phyloP scores from a whole-genome alignment of 805 yeast species.

The Teunomyces aglyptinius region DNA sequence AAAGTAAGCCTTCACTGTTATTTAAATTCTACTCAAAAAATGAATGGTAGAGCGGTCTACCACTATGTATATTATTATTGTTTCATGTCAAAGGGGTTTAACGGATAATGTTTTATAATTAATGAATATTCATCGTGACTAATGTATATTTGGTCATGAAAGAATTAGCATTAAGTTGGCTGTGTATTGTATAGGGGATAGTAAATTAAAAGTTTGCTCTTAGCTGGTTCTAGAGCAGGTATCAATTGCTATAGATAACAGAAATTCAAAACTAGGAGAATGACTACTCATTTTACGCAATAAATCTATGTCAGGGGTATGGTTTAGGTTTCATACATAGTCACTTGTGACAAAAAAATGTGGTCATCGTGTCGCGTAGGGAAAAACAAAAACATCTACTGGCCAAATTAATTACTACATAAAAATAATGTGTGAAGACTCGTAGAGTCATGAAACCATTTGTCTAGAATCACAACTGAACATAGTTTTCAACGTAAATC shows the following conservation, averaged over 20 bases:
- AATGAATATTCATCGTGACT: conserved; percentile 4
- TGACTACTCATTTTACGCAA: not conserved
- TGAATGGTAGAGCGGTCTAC: not conserved
- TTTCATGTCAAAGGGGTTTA: conserved; percentile 1
- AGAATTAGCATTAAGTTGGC: not conserved
- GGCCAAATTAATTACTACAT: not conserved
- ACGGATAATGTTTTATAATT: conserved; percentile 3
- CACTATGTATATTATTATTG: conserved; percentile 3
- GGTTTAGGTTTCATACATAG: not conserved
- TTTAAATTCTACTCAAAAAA: not conserved
- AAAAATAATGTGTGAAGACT: conserved; percentile 5
- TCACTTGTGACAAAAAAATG: not conserved
- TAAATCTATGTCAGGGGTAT: not conserved
- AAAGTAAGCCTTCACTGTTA: conserved; percentile 12
- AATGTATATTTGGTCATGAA: not conserved
- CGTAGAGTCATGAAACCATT: conserved; percentile 12
- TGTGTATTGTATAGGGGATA: not conserved
- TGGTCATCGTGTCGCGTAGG: not conserved
- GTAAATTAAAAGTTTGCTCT: not conserved
- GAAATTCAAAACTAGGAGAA: not conserved
- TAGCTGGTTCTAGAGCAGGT: not conserved
- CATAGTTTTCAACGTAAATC: conserved; percentile 10
- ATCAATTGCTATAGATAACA: not conserved
- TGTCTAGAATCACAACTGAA: conserved; percentile 12
- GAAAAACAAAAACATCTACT: not conserved